Percentiles rank a stretch among this genome's conserved stretches.
phyloP scores from a whole-genome alignment of 2,329 filamentous ascomycete species.

The Beauveria australis region DNA sequence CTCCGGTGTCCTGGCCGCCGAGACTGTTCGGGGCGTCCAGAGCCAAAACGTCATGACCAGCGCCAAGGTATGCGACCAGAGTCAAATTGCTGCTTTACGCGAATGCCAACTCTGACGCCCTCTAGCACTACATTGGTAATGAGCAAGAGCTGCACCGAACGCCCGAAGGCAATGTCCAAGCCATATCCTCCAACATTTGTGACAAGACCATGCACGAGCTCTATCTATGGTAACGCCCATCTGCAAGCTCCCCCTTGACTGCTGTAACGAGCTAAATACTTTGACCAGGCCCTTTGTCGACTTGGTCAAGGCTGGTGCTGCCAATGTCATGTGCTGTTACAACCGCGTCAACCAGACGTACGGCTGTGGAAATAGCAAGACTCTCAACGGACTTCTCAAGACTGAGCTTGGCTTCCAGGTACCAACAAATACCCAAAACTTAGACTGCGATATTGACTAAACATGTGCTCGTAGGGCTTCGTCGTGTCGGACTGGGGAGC shows the following conservation, averaged over 20 bases:
- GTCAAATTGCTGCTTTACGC: too few species aligned
- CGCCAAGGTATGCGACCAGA: conserved; percentile 40
- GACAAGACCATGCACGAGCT: conserved; percentile 54
- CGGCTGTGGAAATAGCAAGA: conserved; percentile 60
- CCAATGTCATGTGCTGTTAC: conserved; percentile 55
- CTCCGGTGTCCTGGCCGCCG: conserved; percentile 60
- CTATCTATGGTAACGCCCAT: conserved; percentile 49
- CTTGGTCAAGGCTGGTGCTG: conserved; percentile 53
- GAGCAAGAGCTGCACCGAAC: conserved; percentile 70
- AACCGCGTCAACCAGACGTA: conserved; percentile 68
- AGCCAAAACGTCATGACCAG: conserved; percentile 72
- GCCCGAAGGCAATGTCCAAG: conserved; percentile 50
- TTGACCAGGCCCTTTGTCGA: conserved; percentile 55
- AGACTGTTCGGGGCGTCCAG: conserved; percentile 68
- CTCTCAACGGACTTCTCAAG: conserved; percentile 60
- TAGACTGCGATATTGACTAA: neutral
- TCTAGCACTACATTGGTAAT: conserved; percentile 60
- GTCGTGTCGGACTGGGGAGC: conserved; percentile 62
- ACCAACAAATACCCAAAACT: neutral
- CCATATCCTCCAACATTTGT: conserved; percentile 50
- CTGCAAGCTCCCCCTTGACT: neutral
- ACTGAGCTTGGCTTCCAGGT: conserved; percentile 47
- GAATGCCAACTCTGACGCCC: conserved; percentile 21
- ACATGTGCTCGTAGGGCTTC: conserved; percentile 37
- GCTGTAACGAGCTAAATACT: neutral